Conservation (phyloP, 371 early-diverging fungal genomes). For the Mortierella sp. region DNA sequence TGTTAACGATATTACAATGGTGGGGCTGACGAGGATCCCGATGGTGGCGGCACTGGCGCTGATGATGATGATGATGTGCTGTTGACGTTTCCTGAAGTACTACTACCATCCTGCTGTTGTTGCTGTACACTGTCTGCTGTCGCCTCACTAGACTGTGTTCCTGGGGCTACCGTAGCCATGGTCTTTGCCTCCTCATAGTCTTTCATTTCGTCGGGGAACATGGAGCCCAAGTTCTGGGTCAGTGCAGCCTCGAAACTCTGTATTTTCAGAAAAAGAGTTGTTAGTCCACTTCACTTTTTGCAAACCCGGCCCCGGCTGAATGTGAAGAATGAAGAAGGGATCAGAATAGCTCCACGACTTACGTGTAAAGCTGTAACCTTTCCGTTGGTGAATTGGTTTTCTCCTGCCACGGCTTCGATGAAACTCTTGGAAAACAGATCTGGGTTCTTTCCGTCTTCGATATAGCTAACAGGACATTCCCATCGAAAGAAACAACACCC, state of each 20-base stretch:
- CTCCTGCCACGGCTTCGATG: conserved; percentile 78
- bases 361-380: conserved; percentile 76
- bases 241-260: conserved; percentile 46
- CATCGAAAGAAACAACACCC: not conserved
- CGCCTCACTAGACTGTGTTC: not conserved
- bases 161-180: not conserved
- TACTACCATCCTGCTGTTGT: conserved; percentile 3
- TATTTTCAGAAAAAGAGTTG: not conserved
- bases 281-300: too few relatives aligned
- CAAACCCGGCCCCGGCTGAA: too few relatives aligned
- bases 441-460: conserved; percentile 78
- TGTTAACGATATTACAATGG: not conserved
- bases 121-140: too few relatives aligned
- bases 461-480: conserved; percentile 55
- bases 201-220: conserved; percentile 41
- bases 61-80: conserved; percentile 3
- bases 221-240: conserved; percentile 32
- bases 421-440: conserved; percentile 80
- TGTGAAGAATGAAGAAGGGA: too few relatives aligned
- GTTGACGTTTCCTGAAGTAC: not conserved
- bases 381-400: conserved; percentile 83
- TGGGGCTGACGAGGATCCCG: conserved; percentile 9
- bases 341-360: too few relatives aligned
- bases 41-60: too few relatives aligned
- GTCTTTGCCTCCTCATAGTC: conserved; percentile 23